These are phyloP conservation scores for Candida ovalis DNA, from an alignment of 805 yeast genomes.

Conservation along the genomic window DNA sequence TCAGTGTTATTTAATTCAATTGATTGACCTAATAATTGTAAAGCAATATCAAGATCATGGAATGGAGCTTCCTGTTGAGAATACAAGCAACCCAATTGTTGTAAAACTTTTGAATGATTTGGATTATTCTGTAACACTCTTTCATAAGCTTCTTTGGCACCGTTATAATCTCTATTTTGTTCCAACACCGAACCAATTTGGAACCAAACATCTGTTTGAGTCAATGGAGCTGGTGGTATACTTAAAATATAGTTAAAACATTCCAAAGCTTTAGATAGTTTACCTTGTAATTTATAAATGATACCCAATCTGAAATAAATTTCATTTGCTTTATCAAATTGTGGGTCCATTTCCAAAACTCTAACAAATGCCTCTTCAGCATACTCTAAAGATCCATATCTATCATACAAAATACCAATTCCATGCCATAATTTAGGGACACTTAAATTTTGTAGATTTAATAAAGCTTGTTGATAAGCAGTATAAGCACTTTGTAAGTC, in stretches of 20 bases:
- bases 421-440: conserved; percentile 99
- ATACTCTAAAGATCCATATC: conserved; percentile 93
- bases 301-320: conserved; percentile 95
- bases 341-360: conserved; percentile 92
- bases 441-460: conserved; percentile 85
- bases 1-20: conserved; percentile 85
- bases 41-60: conserved; percentile 79
- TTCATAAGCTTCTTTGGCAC: conserved; percentile 94
- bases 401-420: conserved; percentile 91
- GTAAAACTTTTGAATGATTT: conserved; percentile 92
- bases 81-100: conserved; percentile 92
- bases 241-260: conserved; percentile 89
- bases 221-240: conserved; percentile 92
- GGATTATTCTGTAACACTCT: conserved; percentile 86
- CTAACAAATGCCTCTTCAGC: conserved; percentile 98
- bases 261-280: conserved; percentile 81
- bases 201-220: conserved; percentile 98
- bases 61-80: conserved; percentile 68
- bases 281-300: conserved; percentile 91
- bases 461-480: conserved; percentile 93
- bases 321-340: conserved; percentile 93
- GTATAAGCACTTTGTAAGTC: conserved; percentile 94
- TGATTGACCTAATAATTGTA: conserved; percentile 78
- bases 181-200: conserved; percentile 96
- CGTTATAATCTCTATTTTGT: conserved; percentile 84